Base-by-base conservation (phyloP, 345 rosid species). In the Physaria fendleri region DNA sequence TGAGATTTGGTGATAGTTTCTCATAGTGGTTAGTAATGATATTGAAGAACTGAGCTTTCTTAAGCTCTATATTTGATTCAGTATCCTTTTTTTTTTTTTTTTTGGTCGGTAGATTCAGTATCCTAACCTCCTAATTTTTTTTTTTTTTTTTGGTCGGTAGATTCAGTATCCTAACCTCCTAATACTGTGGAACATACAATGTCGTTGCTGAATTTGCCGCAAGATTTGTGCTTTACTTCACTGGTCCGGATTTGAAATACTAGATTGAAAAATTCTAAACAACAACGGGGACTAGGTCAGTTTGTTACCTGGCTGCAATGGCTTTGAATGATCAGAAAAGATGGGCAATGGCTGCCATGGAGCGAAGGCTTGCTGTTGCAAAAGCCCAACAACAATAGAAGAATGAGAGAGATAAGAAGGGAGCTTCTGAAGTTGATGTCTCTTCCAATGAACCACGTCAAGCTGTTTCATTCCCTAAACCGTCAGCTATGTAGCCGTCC, bases 281-380 rank as follows among this genome's bases (percentile, higher is more conserved):
- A 39, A 29, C 10, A 38, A 49, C 2, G 50, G 6, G 18, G 32
- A 2, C 32, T 41, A 68, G 60, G 24, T 20, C 32, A n/a, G 59
- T 58, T n/a, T 39, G 17, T 32, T 22, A 47, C 42, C 54, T 49
- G 4, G 25, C 44, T 23, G 47, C 54, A 52, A 68, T 59, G 73
- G 29, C 24, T 59, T 60, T 69, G 47, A 67, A 74, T 42, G 81
- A 73, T 55, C 82, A 78, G 63, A 77, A 68, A 51, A 74, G 71
- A 40, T 76, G 79, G 10, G 59, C 82, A 20, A 64, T 79, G 74
- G 85, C 78, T 33, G 92, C 89, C 3, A 57, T 87, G 35, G 82
- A 84, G 59, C 66, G 81, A 55, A 72, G 92, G 61, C 78, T 79
- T 44, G 81, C 76, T 12, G 62, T 55, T 37, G 85, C 81, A 18